Conservation (phyloP, 805 yeast species). For the Yarrowia sp. region DNA sequence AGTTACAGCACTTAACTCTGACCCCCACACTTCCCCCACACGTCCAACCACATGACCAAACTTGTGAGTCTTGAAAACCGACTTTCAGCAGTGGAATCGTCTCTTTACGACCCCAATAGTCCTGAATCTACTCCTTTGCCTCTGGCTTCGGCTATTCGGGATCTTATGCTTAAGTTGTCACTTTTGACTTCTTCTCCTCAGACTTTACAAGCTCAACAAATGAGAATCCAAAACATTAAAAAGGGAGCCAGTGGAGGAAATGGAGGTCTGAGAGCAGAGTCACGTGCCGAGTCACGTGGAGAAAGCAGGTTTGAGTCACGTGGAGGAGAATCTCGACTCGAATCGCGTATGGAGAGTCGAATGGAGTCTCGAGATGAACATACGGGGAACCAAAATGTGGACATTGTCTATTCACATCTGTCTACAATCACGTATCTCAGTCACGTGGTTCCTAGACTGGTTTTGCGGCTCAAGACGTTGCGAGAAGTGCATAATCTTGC, state of each 20-base stretch:
- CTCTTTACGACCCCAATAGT: neutral
- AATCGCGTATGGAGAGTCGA: neutral
- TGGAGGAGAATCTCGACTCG: neutral
- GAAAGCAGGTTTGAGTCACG: constrained; percentile 2
- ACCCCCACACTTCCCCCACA: too few species aligned
- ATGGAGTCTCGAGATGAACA: neutral
- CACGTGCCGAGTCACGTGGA: constrained; percentile 21
- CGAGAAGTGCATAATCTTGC: constrained; percentile 3
- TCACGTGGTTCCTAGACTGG: constrained; percentile 1
- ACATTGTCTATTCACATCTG: constrained; percentile 1
- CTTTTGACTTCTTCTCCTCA: constrained; percentile 11
- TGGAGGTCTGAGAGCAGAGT: neutral
- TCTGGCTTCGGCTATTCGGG: neutral
- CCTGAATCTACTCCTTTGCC: neutral
- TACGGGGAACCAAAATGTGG: neutral
- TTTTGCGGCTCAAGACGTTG: neutral
- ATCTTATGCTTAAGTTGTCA: constrained; percentile 12
- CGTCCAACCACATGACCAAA: neutral
- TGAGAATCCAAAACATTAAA: neutral
- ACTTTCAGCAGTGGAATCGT: neutral
- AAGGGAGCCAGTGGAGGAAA: neutral
- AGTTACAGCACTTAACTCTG: neutral
- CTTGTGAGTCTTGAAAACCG: neutral
- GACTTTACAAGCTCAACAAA: constrained; percentile 1
- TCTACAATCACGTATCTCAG: constrained; percentile 5